Percentiles rank a stretch among this genome's conserved stretches.
These are phyloP conservation scores for Cyclaneusma minus DNA, from an alignment of 2,329 filamentous ascomycete genomes.

Conservation along the genomic window DNA sequence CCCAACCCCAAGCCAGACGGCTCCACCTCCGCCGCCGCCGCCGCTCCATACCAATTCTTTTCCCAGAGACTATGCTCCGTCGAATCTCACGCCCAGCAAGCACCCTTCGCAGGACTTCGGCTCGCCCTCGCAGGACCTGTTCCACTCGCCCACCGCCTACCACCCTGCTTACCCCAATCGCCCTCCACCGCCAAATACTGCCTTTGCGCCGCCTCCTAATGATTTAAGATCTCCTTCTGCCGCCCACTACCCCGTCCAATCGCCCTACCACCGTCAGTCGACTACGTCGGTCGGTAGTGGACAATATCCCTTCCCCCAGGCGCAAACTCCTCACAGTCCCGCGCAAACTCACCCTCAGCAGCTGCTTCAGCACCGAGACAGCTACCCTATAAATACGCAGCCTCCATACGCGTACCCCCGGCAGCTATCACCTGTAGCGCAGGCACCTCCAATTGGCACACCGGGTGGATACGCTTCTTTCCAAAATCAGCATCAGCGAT, in stretches of 20 bases:
- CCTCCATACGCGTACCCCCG: slow-evolving; percentile 12
- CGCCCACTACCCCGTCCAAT: slow-evolving; percentile 17
- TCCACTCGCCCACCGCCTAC: slow-evolving; percentile 18
- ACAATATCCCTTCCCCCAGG: slow-evolving; percentile 17
- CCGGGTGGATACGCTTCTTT: slow-evolving; percentile 17
- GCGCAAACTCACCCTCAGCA: slow-evolving; percentile 16
- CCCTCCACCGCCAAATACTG: slow-evolving; percentile 22
- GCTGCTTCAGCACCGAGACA: slow-evolving; percentile 14
- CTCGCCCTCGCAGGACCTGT: slow-evolving; percentile 11
- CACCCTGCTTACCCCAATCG: slow-evolving; percentile 15
- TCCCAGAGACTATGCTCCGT: slow-evolving; percentile 16
- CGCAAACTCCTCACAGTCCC: slow-evolving; percentile 17
- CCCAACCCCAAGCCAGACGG: slow-evolving; percentile 16
- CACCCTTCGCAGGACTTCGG: slow-evolving; percentile 17
- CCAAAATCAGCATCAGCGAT: slow-evolving; percentile 28
- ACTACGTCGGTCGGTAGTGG: slow-evolving; percentile 13
- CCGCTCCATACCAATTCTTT: neutral
- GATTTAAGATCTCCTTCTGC: slow-evolving; percentile 27
- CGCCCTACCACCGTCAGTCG: slow-evolving; percentile 18
- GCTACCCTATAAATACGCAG: slow-evolving; percentile 12
- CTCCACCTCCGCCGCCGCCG: slow-evolving; percentile 9
- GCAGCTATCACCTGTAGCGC: slow-evolving; percentile 16
- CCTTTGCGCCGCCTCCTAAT: slow-evolving; percentile 22
- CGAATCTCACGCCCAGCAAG: slow-evolving; percentile 16
- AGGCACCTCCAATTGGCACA: slow-evolving; percentile 19